phyloP scores from a whole-genome alignment of 129 eudicot genomes.

The Logfia minima region DNA sequence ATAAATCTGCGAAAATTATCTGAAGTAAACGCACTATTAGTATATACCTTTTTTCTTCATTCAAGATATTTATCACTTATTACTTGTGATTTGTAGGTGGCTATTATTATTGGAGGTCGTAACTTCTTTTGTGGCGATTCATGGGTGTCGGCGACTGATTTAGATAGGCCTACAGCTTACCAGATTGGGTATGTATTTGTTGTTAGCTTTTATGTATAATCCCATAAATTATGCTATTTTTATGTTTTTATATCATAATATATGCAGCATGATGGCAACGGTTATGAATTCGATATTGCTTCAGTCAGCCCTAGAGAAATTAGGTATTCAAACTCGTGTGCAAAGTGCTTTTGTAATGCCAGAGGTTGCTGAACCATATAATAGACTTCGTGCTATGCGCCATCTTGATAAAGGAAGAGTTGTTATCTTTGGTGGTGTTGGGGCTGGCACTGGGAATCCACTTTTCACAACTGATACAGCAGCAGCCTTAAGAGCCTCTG shows the following conservation, averaged over 20 bases:
- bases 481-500: conserved; percentile 49
- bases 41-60: background rate
- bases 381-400: conserved; percentile 47
- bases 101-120: conserved; percentile 45
- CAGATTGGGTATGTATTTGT: conserved; percentile 36
- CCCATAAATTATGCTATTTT: background rate
- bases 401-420: conserved; percentile 57
- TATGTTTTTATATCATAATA: background rate
- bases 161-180: conserved; percentile 48
- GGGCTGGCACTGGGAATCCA: conserved; percentile 48
- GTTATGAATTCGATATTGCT: conserved; percentile 57
- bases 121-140: conserved; percentile 50
- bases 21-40: background rate
- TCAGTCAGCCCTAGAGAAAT: conserved; percentile 51
- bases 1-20: background rate
- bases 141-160: conserved; percentile 48
- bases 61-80: conserved; percentile 1
- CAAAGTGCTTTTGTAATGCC: conserved; percentile 56
- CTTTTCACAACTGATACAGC: conserved; percentile 54
- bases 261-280: conserved; percentile 53
- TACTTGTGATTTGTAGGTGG: conserved; percentile 35
- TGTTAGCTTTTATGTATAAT: background rate
- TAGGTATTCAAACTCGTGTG: conserved; percentile 50
- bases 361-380: conserved; percentile 50
- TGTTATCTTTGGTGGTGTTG: conserved; percentile 48